Conservation (phyloP, 495 filamentous ascomycete species). For the Staphylotrichum longicolle region DNA sequence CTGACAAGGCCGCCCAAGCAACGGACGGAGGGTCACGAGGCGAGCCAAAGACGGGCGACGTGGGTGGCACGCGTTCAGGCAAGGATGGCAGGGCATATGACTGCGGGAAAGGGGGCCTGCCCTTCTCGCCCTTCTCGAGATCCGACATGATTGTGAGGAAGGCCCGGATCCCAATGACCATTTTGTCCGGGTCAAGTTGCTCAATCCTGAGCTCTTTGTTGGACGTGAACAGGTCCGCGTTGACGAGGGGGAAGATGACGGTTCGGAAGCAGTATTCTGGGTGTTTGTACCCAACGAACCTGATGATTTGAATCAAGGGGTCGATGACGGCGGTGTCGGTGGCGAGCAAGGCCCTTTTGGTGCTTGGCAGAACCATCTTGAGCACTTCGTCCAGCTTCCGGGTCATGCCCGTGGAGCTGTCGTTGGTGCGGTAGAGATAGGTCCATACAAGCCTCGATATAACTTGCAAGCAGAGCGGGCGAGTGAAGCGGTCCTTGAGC, state of each 20-base stretch:
- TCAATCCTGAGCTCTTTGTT: slow-evolving; percentile 83
- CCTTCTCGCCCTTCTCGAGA: slow-evolving; percentile 78
- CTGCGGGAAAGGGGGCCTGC: slow-evolving; percentile 78
- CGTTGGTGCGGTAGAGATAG: slow-evolving; percentile 81
- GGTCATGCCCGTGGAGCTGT: slow-evolving; percentile 61
- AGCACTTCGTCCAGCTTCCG: slow-evolving; percentile 86
- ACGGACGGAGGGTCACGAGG: slow-evolving; percentile 35
- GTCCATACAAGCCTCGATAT: slow-evolving; percentile 94
- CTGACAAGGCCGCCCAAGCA: slow-evolving; percentile 29
- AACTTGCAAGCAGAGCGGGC: slow-evolving; percentile 80
- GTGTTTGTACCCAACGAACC: slow-evolving; percentile 91
- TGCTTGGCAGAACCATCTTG: slow-evolving; percentile 72
- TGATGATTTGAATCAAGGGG: slow-evolving; percentile 86
- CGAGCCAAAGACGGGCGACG: slow-evolving; percentile 53
- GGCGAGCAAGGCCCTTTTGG: slow-evolving; percentile 72
- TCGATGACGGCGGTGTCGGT: slow-evolving; percentile 80
- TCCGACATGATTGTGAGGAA: slow-evolving; percentile 92
- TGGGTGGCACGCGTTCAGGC: slow-evolving; percentile 48
- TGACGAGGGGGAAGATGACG: slow-evolving; percentile 92
- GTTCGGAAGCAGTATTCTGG: slow-evolving; percentile 88
- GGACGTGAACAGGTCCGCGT: slow-evolving; percentile 78
- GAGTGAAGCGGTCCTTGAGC: slow-evolving; percentile 77
- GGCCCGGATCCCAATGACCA: slow-evolving; percentile 91
- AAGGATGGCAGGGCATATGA: slow-evolving; percentile 45
- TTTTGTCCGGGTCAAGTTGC: slow-evolving; percentile 91